Base-by-base conservation (phyloP, 805 yeast genomes). In the Cyberlindnera misumaiensis region DNA sequence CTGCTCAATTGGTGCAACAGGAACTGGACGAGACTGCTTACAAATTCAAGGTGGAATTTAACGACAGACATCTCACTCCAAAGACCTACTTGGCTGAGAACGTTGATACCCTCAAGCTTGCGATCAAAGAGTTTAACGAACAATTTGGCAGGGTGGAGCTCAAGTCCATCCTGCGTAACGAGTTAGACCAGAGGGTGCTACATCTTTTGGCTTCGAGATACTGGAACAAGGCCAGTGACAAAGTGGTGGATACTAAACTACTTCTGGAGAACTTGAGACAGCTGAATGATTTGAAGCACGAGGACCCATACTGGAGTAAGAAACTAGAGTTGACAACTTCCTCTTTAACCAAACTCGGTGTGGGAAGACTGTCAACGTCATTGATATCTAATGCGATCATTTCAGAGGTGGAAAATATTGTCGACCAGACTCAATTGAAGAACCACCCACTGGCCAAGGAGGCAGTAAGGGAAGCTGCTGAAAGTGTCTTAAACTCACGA, bases 1-100 rank as follows among this genome's bases (percentile, higher is more conserved):
- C 97, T 11, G 86, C 87, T 38, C 69, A 73, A 33, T 71, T 89
- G 6, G 90, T 93, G 36, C 85, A 84, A 44, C 89, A 79, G 53
- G 98, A 93, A 59, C 71, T 89, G 32, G 99, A 94, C 58, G 98
- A 94, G 52, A 77, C 97, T 0, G 67, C 93, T 1, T 93, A 93
- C 58, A 79, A 82, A 56, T 93, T 87, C 65, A 93, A 93, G 59
- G 99, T 93, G 17, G 97, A 93, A 60, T 93, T 88, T 62, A 93
- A 93, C 56, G 99, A 93, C 60, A 75, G 97, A 38, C 85, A 83
- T 27, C 68, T 93, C 46, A 93, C 99, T 0, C 95, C 97, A 12
- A 93, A 88, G 53, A 86, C 95, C 42, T 93, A 93, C 56, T 70
- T 93, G 49, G 95, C 97, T 16, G 90, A 85, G 55, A 86, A 93